phyloP scores from a whole-genome alignment of 345 rosid genomes.

The Crucihimalaya himalaica region DNA sequence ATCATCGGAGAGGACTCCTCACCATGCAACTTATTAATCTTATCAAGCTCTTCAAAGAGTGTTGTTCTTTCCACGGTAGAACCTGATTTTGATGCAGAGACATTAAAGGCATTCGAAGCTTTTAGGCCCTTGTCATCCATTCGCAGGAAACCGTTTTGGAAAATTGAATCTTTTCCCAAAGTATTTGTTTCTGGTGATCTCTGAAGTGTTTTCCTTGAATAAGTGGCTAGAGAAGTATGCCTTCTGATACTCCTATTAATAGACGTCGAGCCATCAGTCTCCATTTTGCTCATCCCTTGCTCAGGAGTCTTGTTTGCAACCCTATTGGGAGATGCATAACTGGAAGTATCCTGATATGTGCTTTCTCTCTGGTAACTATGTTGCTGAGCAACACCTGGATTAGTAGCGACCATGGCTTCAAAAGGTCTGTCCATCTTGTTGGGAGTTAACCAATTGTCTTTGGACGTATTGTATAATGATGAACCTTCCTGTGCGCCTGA shows the following conservation, averaged over 20 bases:
- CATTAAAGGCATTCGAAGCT: slow-evolving; percentile 24
- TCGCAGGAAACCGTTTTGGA: slow-evolving; percentile 36
- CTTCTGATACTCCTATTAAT: slow-evolving; percentile 39
- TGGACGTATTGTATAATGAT: slow-evolving; percentile 35
- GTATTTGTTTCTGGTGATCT: slow-evolving; percentile 45
- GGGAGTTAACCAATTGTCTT: slow-evolving; percentile 42
- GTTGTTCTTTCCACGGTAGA: slow-evolving; percentile 22
- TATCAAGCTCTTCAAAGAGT: slow-evolving; percentile 39
- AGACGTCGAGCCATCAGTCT: slow-evolving; percentile 31
- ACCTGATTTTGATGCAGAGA: slow-evolving; percentile 41
- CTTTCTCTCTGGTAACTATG: slow-evolving; percentile 28
- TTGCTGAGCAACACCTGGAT: slow-evolving; percentile 27
- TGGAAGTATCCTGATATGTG: slow-evolving; percentile 22
- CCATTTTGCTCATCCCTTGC: slow-evolving; percentile 22
- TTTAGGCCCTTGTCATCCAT: slow-evolving; percentile 23
- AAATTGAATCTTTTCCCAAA: slow-evolving; percentile 39
- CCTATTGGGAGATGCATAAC: background rate
- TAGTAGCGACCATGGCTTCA: slow-evolving; percentile 38
- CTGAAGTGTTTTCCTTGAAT: slow-evolving; percentile 53
- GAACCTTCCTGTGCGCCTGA: slow-evolving; percentile 35
- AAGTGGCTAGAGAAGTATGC: slow-evolving; percentile 44
- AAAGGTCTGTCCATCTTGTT: slow-evolving; percentile 32
- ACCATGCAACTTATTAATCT: slow-evolving; percentile 36
- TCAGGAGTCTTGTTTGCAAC: slow-evolving; percentile 27
- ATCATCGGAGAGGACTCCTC: slow-evolving; percentile 39